Conservation (phyloP, 768 basidiomycete genomes). For the Auriscalpium microsporum region DNA sequence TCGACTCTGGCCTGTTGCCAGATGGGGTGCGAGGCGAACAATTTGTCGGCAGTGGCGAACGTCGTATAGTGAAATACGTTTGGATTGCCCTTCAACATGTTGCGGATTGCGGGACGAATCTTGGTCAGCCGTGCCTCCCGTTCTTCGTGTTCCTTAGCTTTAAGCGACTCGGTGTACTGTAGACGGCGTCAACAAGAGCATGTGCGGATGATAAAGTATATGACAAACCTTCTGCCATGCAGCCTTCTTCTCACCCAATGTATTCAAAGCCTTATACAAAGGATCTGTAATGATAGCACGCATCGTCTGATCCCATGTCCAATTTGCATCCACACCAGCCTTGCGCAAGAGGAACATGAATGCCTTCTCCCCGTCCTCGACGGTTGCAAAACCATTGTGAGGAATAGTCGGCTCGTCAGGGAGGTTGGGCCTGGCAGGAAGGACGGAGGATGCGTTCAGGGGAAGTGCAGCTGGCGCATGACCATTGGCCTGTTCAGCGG, state of each 20-base stretch:
- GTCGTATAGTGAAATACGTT: conserved; percentile 90
- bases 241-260: conserved; percentile 89
- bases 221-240: conserved; percentile 81
- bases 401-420: conserved; percentile 86
- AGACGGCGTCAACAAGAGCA: conserved; percentile 5
- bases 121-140: conserved; percentile 76
- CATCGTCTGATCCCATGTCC: conserved; percentile 99
- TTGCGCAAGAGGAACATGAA: conserved; percentile 86
- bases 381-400: conserved; percentile 78
- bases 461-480: conserved; percentile 47
- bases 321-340: conserved; percentile 82
- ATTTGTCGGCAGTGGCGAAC: conserved; percentile 78
- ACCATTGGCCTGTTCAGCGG: conserved; percentile 32
- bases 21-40: conserved; percentile 80
- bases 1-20: conserved; percentile 87
- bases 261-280: conserved; percentile 88
- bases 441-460: conserved; percentile 46
- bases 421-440: conserved; percentile 69
- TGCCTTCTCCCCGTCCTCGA: conserved; percentile 89
- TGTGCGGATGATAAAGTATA: not conserved
- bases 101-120: conserved; percentile 76
- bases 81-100: conserved; percentile 81
- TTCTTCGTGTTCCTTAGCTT: conserved; percentile 80
- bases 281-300: conserved; percentile 97
- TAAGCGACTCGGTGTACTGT: conserved; percentile 72